phyloP scores from a whole-genome alignment of 2,329 filamentous ascomycete genomes.

The Cladosporium halotolerans region DNA sequence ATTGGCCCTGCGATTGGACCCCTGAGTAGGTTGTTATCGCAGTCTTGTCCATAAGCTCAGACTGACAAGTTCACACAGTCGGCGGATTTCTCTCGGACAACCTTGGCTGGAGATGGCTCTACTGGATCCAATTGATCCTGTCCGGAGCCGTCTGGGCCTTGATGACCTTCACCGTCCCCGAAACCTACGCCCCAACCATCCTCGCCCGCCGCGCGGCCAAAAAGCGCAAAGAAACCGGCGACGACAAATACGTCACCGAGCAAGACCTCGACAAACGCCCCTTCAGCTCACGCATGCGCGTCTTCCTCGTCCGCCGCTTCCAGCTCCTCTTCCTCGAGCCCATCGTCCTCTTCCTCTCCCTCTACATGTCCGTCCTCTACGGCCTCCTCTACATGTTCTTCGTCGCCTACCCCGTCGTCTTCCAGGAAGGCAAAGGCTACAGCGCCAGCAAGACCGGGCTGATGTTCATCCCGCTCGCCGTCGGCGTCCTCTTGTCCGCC shows the following conservation, averaged over 20 bases:
- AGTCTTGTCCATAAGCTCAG: conserved; percentile 1
- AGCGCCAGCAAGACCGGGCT: conserved; percentile 48
- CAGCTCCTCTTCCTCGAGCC: conserved; percentile 78
- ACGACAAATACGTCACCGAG: conserved; percentile 66
- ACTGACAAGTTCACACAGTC: conserved; percentile 45
- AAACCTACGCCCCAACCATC: conserved; percentile 79
- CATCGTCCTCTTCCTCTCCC: conserved; percentile 74
- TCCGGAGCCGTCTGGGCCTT: conserved; percentile 63
- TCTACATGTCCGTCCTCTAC: conserved; percentile 60
- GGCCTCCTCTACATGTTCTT: conserved; percentile 73
- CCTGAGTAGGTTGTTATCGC: conserved; percentile 31
- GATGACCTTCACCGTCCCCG: conserved; percentile 82
- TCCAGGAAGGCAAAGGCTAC: conserved; percentile 73
- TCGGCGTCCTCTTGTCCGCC: conserved; percentile 34
- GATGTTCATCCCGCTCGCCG: conserved; percentile 38
- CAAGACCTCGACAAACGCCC: conserved; percentile 70
- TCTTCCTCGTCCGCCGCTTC: conserved; percentile 77
- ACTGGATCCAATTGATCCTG: conserved; percentile 80
- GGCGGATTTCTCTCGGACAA: conserved; percentile 70
- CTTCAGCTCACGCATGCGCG: conserved; percentile 58
- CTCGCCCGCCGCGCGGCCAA: conserved; percentile 63
- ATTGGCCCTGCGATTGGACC: conserved; percentile 36
- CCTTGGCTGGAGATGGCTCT: conserved; percentile 46
- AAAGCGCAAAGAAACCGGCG: conserved; percentile 62
- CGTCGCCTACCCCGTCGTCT: conserved; percentile 60